phyloP scores from a whole-genome alignment of 495 filamentous ascomycete genomes.

The Aspergillus asperescens region DNA sequence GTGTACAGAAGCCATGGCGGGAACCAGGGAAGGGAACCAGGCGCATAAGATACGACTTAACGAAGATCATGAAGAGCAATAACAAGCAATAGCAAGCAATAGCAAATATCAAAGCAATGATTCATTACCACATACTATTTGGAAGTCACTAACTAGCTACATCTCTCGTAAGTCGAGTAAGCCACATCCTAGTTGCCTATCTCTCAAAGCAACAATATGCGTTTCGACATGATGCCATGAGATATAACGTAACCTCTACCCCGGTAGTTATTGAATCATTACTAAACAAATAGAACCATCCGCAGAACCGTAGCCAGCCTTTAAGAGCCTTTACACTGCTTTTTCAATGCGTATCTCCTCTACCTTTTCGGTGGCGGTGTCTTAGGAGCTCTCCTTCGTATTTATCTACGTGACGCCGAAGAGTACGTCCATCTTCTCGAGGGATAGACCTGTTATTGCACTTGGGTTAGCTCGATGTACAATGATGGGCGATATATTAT shows the following conservation, averaged over 20 bases:
- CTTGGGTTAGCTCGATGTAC: not conserved
- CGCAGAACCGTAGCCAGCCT: too few relatives aligned
- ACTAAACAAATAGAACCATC: too few relatives aligned
- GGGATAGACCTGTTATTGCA: slow-evolving; percentile 28
- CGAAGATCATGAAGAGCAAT: slow-evolving; percentile 7
- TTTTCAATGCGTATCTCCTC: slow-evolving; percentile 13
- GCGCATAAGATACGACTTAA: slow-evolving; percentile 2
- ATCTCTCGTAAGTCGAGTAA: too few relatives aligned
- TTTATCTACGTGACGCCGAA: slow-evolving; percentile 41
- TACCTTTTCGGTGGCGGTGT: slow-evolving; percentile 11
- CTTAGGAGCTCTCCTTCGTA: not conserved
- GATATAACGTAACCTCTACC: too few relatives aligned
- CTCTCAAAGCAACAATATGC: too few relatives aligned
- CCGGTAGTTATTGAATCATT: too few relatives aligned
- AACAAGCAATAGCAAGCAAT: too few relatives aligned
- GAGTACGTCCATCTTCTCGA: slow-evolving; percentile 48
- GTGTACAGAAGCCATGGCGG: not conserved
- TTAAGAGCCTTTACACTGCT: not conserved
- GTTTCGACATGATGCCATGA: too few relatives aligned
- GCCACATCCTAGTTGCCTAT: too few relatives aligned
- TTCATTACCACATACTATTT: not conserved
- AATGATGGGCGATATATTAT: not conserved
- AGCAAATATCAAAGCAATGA: not conserved
- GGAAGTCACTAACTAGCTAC: not conserved
- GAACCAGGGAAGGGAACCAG: not conserved